Evolutionary conservation across 2,329 filamentous ascomycete species (phyloP), one percentile per base, ranked within the genome.

Genomic region (Xylaria sp.): DNA sequence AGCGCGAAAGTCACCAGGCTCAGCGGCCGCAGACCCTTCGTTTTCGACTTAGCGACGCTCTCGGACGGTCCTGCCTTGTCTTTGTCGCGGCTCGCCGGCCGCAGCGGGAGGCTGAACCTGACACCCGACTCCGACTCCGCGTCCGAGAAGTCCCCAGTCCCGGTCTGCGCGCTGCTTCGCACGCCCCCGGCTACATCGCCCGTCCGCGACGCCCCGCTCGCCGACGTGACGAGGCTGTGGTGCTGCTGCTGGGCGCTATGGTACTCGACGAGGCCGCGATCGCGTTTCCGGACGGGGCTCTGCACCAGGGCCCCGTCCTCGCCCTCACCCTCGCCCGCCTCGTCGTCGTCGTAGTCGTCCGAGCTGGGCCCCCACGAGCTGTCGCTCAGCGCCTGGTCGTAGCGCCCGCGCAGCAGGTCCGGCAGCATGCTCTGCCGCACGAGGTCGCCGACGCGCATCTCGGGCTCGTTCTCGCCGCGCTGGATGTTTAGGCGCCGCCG

Each of bases 11-110:
- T 10, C 1, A 65, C 55, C 5, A 70, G 37, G 17, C 68, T 71
- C 10, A 69, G 59, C 0, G 68, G 67, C 8, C 67, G 61, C 10
- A 70, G 43, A 7, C 67, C 65, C 29, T 49, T 64, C 3, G 47
- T 29, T 6, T 23, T 43, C 15, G 58, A 53, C 9, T 49, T 55
- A 1, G 9, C n/a, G n/a, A n/a, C n/a, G 25, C 56, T 41, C 11
- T 67, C 66, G 21, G 65, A 35, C 7, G 62, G 4, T 52, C 62
- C 9, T 60, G 29, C 13, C n/a, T 29, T 21, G 4, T 15, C 23
- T n/a, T 9, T 47, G 11, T n/a, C n/a, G n/a, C n/a, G n/a, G n/a
- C 41, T 55, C 9, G 7, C 21, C 21, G 53, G 21, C 9, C 21
- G 41, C 19, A 13, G 17, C 5, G 19, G 37, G 13, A 27, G 15